Conservation (phyloP, 2,329 filamentous ascomycete species). For the Lachnellula arida region DNA sequence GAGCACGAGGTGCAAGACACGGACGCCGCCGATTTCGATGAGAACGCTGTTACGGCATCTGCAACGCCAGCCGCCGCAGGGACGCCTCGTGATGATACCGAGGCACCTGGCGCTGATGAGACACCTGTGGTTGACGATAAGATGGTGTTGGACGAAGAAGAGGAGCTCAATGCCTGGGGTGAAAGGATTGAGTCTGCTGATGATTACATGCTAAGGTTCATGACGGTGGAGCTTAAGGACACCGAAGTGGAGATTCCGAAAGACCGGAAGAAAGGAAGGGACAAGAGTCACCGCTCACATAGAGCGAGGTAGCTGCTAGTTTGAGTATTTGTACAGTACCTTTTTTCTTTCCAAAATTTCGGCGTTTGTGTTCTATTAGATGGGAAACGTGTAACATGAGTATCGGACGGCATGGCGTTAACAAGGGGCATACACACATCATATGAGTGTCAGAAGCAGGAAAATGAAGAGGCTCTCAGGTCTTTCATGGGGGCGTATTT, state of each 20-base stretch:
- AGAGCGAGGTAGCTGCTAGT: constrained; percentile 22
- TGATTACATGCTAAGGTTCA: constrained; percentile 68
- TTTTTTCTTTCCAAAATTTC: constrained; percentile 1
- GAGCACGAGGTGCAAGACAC: constrained; percentile 82
- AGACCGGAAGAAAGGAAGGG: constrained; percentile 49
- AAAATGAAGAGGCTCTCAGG: not conserved
- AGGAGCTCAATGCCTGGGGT: constrained; percentile 57
- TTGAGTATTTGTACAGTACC: constrained; percentile 17
- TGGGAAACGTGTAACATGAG: constrained; percentile 19
- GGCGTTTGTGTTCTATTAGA: constrained; percentile 20
- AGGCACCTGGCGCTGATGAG: constrained; percentile 40
- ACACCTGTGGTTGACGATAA: constrained; percentile 20
- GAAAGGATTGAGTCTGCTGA: constrained; percentile 59
- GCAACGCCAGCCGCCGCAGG: constrained; percentile 26
- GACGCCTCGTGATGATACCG: constrained; percentile 25
- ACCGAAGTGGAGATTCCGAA: constrained; percentile 58
- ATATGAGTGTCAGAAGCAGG: constrained; percentile 7
- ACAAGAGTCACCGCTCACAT: constrained; percentile 26
- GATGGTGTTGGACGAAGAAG: constrained; percentile 33
- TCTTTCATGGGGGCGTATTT: not conserved
- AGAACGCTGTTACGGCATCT: constrained; percentile 44
- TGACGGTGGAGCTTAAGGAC: constrained; percentile 57
- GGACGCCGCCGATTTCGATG: constrained; percentile 80
- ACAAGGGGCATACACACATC: not conserved
- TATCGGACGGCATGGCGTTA: constrained; percentile 10